Evolutionary conservation across 129 eudicot genomes (phyloP).

Genomic region (Mikania micrantha): DNA sequence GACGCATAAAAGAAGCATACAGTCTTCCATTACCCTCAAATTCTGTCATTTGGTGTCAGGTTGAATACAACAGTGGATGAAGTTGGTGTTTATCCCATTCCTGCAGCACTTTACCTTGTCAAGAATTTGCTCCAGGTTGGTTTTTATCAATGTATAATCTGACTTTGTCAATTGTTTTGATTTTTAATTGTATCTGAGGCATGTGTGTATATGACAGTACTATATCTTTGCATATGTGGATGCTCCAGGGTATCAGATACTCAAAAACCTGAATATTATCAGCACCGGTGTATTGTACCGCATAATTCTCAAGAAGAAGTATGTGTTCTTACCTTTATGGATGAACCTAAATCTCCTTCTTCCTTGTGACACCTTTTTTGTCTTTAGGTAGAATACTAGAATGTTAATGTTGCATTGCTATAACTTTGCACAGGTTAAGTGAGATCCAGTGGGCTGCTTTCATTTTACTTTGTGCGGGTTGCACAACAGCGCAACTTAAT

Average conservation of each 20-base stretch:
- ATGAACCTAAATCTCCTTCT: conserved; percentile 5
- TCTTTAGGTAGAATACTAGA: conserved; percentile 5
- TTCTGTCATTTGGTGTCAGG: conserved; percentile 37
- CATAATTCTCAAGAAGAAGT: conserved; percentile 85
- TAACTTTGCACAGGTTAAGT: conserved; percentile 61
- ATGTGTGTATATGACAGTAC: conserved; percentile 58
- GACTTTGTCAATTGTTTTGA: background rate
- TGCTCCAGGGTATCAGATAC: conserved; percentile 99
- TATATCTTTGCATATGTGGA: conserved; percentile 97
- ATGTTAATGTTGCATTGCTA: conserved; percentile 7
- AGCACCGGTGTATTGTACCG: conserved; percentile 91
- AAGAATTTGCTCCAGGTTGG: conserved; percentile 93
- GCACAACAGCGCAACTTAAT: conserved; percentile 98
- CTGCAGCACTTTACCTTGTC: conserved; percentile 95
- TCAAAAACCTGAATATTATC: conserved; percentile 89
- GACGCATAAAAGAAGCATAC: background rate
- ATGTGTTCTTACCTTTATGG: conserved; percentile 30
- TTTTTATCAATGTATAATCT: conserved; percentile 12
- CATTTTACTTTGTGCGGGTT: conserved; percentile 90
- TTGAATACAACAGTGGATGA: conserved; percentile 87
- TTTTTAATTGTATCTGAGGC: conserved; percentile 25
- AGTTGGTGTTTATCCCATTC: conserved; percentile 91
- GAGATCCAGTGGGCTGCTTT: conserved; percentile 99
- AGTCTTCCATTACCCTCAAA: conserved; percentile 1
- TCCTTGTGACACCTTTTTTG: conserved; percentile 17